Base-by-base conservation (phyloP, 805 yeast species). In the Myxozyma monticola region DNA sequence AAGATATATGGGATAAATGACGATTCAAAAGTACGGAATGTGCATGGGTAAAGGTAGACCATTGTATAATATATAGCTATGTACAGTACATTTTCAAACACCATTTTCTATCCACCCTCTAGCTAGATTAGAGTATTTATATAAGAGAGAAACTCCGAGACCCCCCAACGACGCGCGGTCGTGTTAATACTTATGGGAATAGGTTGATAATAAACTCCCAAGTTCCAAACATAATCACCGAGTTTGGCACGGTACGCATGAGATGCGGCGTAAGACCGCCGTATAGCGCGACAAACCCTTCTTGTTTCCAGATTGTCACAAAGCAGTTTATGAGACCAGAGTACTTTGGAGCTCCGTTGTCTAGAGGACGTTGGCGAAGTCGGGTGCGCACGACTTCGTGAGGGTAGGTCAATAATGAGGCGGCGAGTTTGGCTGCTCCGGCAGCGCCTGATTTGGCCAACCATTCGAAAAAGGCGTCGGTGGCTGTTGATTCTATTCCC, bases 171-270 rank as follows among this genome's bases (percentile, higher is more conserved):
- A n/a, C n/a, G n/a, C n/a, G n/a, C n/a, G n/a, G n/a, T n/a, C 10
- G 4, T n/a, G 10, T 12, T 14, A 26, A 37, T 10, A 7, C 12
- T 29, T 54, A 54, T 6, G 57, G 47, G 24, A 83, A 68, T n/a
- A 79, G 59, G 49, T 76, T 77, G 41, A 84, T 81, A 48, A 85
- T 81, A 29, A 93, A 67, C 66, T 93, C 99, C 98, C 98, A 93
- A 2, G 98, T 90, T 39, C 99, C 99, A 73, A 93, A 93, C 99
- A 93, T 93, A 61, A 93, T 91, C 66, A 93, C 89, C 64, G 96
- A 86, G 70, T 93, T 93, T 2, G 99, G 99, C 45, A 93, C 99
- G 0, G 99, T 93, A 69, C 99, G 80, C 72, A 93, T 78, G 63
- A 93, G 73, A 70, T 93, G 99, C 3, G 99, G 97, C 1, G 99